These are phyloP conservation scores for Beauveria scarabaeidicola DNA, from an alignment of 2,329 filamentous ascomycete genomes.

Conservation along the genomic window DNA sequence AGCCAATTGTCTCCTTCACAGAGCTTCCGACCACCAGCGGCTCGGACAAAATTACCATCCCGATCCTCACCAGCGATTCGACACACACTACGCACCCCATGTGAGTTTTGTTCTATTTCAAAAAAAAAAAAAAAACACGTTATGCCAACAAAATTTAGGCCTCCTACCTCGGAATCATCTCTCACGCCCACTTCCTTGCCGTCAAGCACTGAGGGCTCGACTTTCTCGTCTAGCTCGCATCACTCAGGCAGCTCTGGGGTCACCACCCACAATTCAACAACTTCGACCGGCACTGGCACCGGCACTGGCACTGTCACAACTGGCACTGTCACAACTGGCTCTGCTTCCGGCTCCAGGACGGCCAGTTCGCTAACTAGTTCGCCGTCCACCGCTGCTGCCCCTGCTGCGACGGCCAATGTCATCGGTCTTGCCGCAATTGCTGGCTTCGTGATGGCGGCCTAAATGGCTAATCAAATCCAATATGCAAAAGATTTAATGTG, in stretches of 20 bases:
- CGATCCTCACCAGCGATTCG: neutral
- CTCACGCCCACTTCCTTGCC: neutral
- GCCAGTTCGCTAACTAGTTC: neutral
- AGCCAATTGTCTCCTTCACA: neutral
- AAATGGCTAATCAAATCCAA: neutral
- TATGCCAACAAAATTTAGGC: neutral
- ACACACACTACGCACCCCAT: neutral
- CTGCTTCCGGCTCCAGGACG: neutral
- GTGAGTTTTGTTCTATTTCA: neutral
- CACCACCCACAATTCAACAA: neutral
- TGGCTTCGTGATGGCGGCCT: constrained; percentile 1
- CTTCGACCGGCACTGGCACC: neutral
- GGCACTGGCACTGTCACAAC: neutral
- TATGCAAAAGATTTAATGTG: neutral
- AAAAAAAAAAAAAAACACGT: neutral
- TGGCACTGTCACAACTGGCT: neutral
- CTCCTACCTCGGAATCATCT: neutral
- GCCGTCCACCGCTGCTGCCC: neutral
- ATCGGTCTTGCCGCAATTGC: constrained; percentile 7
- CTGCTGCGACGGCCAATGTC: constrained; percentile 3
- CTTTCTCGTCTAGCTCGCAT: neutral
- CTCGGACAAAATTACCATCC: constrained; percentile 1
- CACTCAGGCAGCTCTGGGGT: neutral
- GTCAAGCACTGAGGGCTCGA: neutral
- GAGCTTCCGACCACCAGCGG: neutral